These are phyloP conservation scores for Phytomonas sp. DNA, from an alignment of 208 protist genomes.

Conservation along the genomic window DNA sequence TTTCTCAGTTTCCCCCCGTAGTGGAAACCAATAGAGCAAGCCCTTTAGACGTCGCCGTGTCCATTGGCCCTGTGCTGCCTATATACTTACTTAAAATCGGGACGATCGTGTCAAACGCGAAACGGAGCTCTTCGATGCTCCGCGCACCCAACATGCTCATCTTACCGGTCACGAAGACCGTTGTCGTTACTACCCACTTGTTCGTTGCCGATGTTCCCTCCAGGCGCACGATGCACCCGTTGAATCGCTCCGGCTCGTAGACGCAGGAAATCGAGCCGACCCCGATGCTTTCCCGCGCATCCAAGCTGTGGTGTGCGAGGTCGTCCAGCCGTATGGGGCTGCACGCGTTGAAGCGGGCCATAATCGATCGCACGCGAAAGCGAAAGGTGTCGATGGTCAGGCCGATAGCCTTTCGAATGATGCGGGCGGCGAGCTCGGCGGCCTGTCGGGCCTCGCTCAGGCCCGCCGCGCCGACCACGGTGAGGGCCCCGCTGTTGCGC, in stretches of 20 bases:
- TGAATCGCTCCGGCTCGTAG: conserved; percentile 84
- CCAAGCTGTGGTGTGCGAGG: conserved; percentile 39
- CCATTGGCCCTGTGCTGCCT: conserved; percentile 9
- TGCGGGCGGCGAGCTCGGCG: conserved; percentile 75
- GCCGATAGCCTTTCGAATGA: conserved; percentile 76
- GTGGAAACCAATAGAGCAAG: background rate
- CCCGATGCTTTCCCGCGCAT: conserved; percentile 20
- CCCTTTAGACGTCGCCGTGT: background rate
- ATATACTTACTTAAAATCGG: conserved; percentile 69
- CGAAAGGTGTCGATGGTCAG: conserved; percentile 50
- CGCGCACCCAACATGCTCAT: conserved; percentile 72
- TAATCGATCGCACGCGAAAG: conserved; percentile 77
- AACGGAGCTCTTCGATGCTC: conserved; percentile 68
- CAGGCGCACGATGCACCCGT: conserved; percentile 66
- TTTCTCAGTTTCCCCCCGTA: background rate
- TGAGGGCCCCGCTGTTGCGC: conserved; percentile 67
- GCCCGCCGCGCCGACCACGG: conserved; percentile 68
- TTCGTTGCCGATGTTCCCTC: conserved; percentile 47
- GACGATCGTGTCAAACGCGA: conserved; percentile 75
- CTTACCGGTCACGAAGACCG: conserved; percentile 82
- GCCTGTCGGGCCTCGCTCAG: conserved; percentile 73
- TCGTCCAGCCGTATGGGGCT: conserved; percentile 71
- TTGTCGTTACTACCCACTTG: conserved; percentile 61
- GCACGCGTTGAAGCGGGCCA: conserved; percentile 76
- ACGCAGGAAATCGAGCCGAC: conserved; percentile 43